Conservation (phyloP, 176 grass and related monocot genomes). For the Bothriochloa decipiens region DNA sequence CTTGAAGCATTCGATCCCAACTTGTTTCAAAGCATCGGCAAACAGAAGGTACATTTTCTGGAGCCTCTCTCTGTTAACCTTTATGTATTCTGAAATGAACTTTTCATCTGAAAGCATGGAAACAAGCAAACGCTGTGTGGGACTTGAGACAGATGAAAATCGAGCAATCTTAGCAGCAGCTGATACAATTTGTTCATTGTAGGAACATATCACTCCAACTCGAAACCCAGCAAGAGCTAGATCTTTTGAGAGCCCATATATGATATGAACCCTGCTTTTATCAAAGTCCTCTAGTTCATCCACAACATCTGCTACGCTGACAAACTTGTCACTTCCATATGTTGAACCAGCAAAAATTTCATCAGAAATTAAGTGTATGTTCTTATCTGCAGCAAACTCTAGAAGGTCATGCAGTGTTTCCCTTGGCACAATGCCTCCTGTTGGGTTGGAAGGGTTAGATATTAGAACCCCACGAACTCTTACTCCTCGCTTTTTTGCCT, state of each 20-base stretch:
- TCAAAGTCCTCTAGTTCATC: conserved; percentile 68
- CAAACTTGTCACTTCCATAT: conserved; percentile 66
- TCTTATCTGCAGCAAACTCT: conserved; percentile 78
- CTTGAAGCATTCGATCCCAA: conserved; percentile 79
- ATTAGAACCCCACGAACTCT: conserved; percentile 91
- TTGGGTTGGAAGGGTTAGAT: conserved; percentile 89
- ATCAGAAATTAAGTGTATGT: conserved; percentile 96
- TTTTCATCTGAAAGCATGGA: conserved; percentile 83
- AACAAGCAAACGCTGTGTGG: conserved; percentile 66
- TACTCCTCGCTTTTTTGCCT: conserved; percentile 85
- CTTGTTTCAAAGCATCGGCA: conserved; percentile 62
- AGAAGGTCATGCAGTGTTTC: conserved; percentile 75
- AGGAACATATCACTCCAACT: conserved; percentile 85
- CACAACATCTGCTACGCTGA: conserved; percentile 68
- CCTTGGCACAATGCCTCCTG: conserved; percentile 74
- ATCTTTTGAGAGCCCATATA: conserved; percentile 90
- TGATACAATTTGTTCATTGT: conserved; percentile 67
- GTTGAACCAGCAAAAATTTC: conserved; percentile 94
- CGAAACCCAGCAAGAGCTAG: conserved; percentile 79
- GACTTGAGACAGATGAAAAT: conserved; percentile 84
- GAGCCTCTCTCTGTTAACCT: conserved; percentile 63
- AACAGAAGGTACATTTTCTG: conserved; percentile 59
- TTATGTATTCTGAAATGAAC: conserved; percentile 75
- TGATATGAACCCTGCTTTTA: conserved; percentile 87
- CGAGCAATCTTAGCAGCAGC: conserved; percentile 84